Evolutionary conservation across 345 rosid species (phyloP), one percentile per base, ranked within the genome.

Genomic region (Eucalyptus virginea): DNA sequence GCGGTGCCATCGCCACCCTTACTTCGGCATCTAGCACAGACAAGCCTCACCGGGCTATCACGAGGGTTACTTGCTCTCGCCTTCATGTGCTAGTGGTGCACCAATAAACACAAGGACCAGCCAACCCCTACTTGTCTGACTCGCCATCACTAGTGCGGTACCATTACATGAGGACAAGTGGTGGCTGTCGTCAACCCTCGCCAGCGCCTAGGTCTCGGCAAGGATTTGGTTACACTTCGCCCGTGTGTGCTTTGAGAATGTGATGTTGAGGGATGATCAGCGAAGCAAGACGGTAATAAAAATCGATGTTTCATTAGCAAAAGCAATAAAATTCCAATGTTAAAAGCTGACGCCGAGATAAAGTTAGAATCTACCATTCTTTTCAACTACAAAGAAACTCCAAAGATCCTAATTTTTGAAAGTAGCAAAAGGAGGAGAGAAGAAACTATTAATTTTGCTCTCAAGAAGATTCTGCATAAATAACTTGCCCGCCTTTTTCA

Each of bases 11-110:
- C 28, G 3, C 30, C 28, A 56, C 60, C 60, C 11, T 54, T 54
- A 54, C 11, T 54, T 2, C 10, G 26, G 58, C 58, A 1, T 54
- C 58, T 0, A 54, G 26, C 24, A 21, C 58, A 3, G 2, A 19
- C 26, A 52, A 2, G 2, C 8, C 8, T 54, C 0, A 8, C 5
- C 4, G 26, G 26, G 58, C 26, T 21, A 8, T 2, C 0, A 21
- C 58, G 2, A 21, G 24, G 52, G 3, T 15, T 15, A 54, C 26
- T 56, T 8, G 62, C 62, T 56, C 30, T 56, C 12, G 26, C 62
- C 28, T 23, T 23, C 30, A 9, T 24, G 62, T 56, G 13, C 12
- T 2, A 24, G 30, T 9, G 30, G 62, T 3, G 62, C 28, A 24
- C 30, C 13, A 56, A 24, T 9, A 9, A 9, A 56, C 62, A 56